Base-by-base conservation (phyloP, 169 alveolate species). In the Plasmodium gonderi region DNA sequence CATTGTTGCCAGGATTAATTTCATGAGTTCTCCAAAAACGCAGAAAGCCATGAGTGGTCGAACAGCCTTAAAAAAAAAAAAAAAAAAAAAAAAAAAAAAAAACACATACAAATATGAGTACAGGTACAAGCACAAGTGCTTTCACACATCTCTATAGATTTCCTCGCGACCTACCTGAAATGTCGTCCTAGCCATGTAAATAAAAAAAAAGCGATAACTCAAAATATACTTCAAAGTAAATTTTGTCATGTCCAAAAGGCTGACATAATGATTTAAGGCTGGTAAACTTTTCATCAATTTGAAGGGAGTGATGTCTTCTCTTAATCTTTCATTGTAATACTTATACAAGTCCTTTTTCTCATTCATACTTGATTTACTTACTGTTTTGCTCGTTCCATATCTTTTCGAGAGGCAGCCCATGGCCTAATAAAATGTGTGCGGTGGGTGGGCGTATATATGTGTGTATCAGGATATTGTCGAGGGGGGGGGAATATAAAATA, bases 121-220 rank as follows among this genome's bases (percentile, higher is more conserved):
- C 17, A 47, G 14, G 49, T 36, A 0, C 11, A 36, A 14, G 36
- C 31, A 51, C 65, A 51, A 26, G 33, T 45, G 47, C 38, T n/a
- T 12, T 6, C 14, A 67, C 40, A 36, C 8, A 29, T 29, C 14
- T 64, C 26, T 3, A 31, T 0, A 38, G 12, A 77, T 17, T 3
- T n/a, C 3, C 26, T 17, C 60, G 38, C 42, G 36, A 26, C 72
- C 49, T 44, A 96, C 98, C 97, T 97, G 98, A 93, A 97, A 97
- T 6, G 98, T 95, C 6, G 98, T 97, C 38, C 98, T 90, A 26
- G 98, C 98, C 98, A 97, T 97, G 80, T 95, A 97, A 38, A 96
- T 97, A 93, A 97, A 97, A 92, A 95, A 94, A 87, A 95, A 96
- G 29, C 98, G 95, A 74, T 80, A 96, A 51, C 97, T 96, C 77